Conservation (phyloP, 805 yeast species). For the Lipomyces oligophaga region DNA sequence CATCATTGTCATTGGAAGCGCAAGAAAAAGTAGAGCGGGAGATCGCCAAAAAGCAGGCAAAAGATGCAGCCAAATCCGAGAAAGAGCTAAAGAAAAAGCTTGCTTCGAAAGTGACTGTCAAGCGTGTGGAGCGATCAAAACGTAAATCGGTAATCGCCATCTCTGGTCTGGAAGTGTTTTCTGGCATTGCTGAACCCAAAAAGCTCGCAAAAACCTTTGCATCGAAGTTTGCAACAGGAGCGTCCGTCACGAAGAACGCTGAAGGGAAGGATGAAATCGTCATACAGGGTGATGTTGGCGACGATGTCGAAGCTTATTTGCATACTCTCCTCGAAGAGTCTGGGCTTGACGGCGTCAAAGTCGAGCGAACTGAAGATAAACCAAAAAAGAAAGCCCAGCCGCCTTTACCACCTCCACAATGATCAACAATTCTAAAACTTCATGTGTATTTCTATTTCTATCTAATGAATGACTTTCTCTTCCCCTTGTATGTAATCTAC, state of each 20-base stretch:
- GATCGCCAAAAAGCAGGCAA: constrained; percentile 69
- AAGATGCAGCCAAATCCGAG: constrained; percentile 67
- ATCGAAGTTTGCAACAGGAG: constrained; percentile 92
- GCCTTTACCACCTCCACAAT: too few relatives aligned
- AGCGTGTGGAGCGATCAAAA: constrained; percentile 85
- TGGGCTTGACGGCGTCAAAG: constrained; percentile 78
- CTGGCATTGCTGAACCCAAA: constrained; percentile 85
- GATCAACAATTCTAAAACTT: too few relatives aligned
- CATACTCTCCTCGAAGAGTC: constrained; percentile 68
- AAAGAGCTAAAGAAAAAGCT: constrained; percentile 74
- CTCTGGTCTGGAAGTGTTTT: constrained; percentile 81
- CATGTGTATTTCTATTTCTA: too few relatives aligned
- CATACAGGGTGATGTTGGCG: constrained; percentile 93
- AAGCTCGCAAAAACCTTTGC: constrained; percentile 89
- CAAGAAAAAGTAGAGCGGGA: constrained; percentile 81
- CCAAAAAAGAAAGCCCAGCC: constrained; percentile 55
- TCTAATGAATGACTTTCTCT: too few relatives aligned
- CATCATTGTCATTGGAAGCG: constrained; percentile 61
- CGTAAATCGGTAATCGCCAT: constrained; percentile 83
- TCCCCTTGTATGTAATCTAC: too few relatives aligned
- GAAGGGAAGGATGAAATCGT: constrained; percentile 90
- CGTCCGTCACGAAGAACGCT: constrained; percentile 81
- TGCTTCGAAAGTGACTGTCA: constrained; percentile 75
- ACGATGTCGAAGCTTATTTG: constrained; percentile 78
- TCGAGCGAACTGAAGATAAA: constrained; percentile 82